Percentiles rank a stretch among this genome's conserved stretches.
These are phyloP conservation scores for Colletotrichum sp. DNA, from an alignment of 2,329 filamentous ascomycete genomes.

Conservation along the genomic window DNA sequence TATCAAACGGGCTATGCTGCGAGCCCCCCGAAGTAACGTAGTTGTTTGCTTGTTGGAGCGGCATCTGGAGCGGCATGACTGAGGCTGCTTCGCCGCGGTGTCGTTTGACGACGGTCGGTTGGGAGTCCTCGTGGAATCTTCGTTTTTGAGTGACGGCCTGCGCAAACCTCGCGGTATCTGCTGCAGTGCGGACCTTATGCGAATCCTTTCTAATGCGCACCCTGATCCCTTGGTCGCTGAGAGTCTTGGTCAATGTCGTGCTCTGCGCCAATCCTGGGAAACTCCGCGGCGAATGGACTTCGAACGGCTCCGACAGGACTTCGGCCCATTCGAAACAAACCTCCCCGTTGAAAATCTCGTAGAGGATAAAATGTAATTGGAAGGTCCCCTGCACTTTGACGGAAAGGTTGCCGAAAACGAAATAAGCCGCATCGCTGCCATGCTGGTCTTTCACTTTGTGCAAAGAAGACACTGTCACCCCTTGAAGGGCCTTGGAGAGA, in stretches of 20 bases:
- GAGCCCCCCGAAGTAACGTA: neutral
- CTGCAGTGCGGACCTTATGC: slow-evolving; percentile 53
- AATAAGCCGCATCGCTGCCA: slow-evolving; percentile 82
- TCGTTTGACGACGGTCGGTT: neutral
- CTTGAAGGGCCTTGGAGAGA: slow-evolving; percentile 61
- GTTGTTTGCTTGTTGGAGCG: neutral
- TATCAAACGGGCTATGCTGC: neutral
- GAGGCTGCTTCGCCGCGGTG: neutral
- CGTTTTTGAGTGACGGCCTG: neutral
- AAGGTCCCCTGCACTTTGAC: slow-evolving; percentile 76
- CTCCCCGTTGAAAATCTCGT: slow-evolving; percentile 51
- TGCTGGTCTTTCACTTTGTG: slow-evolving; percentile 81
- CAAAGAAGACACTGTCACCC: slow-evolving; percentile 79
- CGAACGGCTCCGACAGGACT: slow-evolving; percentile 70
- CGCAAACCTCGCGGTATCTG: slow-evolving; percentile 38
- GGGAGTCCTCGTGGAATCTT: neutral
- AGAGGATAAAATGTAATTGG: slow-evolving; percentile 78
- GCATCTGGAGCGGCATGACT: neutral
- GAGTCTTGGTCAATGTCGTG: slow-evolving; percentile 75
- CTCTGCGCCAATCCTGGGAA: slow-evolving; percentile 85
- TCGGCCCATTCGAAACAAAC: slow-evolving; percentile 29
- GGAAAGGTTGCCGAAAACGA: slow-evolving; percentile 89
- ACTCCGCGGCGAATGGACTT: slow-evolving; percentile 67
- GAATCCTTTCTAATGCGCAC: slow-evolving; percentile 85
- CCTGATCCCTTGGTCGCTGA: slow-evolving; percentile 87